Base-by-base conservation (phyloP, 2,329 filamentous ascomycete species). In the Laburnicola sp. region DNA sequence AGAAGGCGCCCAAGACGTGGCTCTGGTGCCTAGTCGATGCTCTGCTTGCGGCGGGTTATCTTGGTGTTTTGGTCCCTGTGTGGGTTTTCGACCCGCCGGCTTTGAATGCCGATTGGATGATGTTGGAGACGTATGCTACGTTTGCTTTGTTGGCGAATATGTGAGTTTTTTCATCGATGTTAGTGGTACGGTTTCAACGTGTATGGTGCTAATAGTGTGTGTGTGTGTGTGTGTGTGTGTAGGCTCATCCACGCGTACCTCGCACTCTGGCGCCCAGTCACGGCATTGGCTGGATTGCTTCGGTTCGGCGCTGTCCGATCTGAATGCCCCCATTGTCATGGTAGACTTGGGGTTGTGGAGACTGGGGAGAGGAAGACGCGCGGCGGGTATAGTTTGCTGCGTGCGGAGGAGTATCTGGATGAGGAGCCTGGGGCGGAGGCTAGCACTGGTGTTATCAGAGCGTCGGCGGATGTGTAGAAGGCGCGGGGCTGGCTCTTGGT, bases 271-370 rank as follows among this genome's bases (percentile, higher is more conserved):
- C 34, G 6, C n/a, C 32, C 27, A 11, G 4, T 28, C 34, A 37
- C 28, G 43, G 25, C 16, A 16, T 16, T 16, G 16, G 16, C 16
- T 16, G 16, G 16, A 16, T 16, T 16, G 16, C 16, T 16, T 16
- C 23, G 27, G 11, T 38, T 21, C 11, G 5, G 34, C 4, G 6
- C 8, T 3, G 31, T 3, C 3, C 16, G 11, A 16, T 22, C 32
- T 21, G 16, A 46, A n/a, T 46, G 43, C 16, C 43, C 43, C 25
- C 43, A 46, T n/a, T 46, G 43, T n/a, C 41, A 44, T 16, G 30
- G 30, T 5, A 44, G n/a, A 6, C 28, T 44, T 11, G n/a, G 21
- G 6, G 7, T 31, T 26, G 30, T 34, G 6, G 41, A 44, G 31
- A 35, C 41, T 3, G 41, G 34, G 22, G 41, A 10, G 4, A 8